phyloP scores from a whole-genome alignment of 2,329 filamentous ascomycete species.

The Lecanicillium sp. region DNA sequence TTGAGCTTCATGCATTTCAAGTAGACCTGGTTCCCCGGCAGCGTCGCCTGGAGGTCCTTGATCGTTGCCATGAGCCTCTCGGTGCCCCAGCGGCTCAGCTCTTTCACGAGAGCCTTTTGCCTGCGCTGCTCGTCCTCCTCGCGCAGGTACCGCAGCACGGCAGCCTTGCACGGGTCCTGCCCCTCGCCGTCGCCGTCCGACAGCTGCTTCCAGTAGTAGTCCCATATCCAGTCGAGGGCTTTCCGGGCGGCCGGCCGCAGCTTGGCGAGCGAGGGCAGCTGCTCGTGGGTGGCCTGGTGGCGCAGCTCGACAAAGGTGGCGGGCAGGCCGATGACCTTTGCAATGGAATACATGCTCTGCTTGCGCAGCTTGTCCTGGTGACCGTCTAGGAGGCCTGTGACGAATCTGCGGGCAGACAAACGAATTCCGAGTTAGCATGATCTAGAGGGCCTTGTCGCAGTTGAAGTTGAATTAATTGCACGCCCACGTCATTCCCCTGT shows the following conservation, averaged over 20 bases:
- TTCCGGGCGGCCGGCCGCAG: conserved; percentile 63
- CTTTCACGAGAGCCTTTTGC: conserved; percentile 22
- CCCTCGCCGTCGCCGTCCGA: conserved; percentile 16
- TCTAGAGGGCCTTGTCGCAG: not conserved
- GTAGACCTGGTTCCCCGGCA: conserved; percentile 38
- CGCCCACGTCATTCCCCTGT: no score
- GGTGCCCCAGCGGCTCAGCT: conserved; percentile 32
- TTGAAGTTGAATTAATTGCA: no score
- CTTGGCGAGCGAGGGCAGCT: conserved; percentile 69
- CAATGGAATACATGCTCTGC: conserved; percentile 67
- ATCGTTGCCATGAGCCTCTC: conserved; percentile 32
- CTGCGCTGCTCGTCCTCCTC: conserved; percentile 26
- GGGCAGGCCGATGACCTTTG: conserved; percentile 62
- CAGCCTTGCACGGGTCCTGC: conserved; percentile 26
- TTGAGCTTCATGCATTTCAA: conserved; percentile 40
- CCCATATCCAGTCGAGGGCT: conserved; percentile 80
- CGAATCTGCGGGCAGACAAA: conserved; percentile 49
- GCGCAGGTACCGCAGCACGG: conserved; percentile 34
- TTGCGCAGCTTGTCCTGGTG: conserved; percentile 62
- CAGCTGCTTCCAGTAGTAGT: conserved; percentile 71
- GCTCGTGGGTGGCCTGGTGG: conserved; percentile 86
- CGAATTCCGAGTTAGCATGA: conserved; percentile 8
- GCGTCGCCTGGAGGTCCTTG: conserved; percentile 32
- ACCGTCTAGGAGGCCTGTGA: conserved; percentile 72
- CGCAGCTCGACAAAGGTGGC: conserved; percentile 81